phyloP scores from a whole-genome alignment of 169 alveolate genomes.

The Sarcocystis neurona region DNA sequence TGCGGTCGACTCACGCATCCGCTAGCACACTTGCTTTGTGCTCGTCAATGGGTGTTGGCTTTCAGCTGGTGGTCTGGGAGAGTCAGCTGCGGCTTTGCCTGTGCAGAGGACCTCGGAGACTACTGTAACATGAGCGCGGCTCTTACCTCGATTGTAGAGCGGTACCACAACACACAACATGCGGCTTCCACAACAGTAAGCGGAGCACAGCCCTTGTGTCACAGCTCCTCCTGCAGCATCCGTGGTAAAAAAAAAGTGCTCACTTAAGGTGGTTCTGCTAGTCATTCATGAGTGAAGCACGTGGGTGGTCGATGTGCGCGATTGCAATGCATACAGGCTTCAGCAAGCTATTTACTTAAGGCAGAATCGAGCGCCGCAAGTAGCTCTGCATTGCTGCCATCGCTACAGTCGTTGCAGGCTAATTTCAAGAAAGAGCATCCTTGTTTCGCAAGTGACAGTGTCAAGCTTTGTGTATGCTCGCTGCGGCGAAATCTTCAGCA shows the following conservation, averaged over 20 bases:
- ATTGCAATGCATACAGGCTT: slow-evolving; percentile 22
- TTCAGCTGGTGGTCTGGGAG: slow-evolving; percentile 31
- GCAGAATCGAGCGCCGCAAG: neutral
- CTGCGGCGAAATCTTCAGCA: slow-evolving; percentile 17
- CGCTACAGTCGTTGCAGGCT: neutral
- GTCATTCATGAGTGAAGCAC: no score
- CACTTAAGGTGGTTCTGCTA: no score
- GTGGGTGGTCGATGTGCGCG: no score
- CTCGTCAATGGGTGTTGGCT: neutral
- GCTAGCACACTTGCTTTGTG: neutral
- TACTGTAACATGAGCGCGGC: slow-evolving; percentile 37
- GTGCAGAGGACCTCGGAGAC: slow-evolving; percentile 30
- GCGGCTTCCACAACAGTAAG: neutral
- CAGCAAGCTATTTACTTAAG: neutral
- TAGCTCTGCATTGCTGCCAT: slow-evolving; percentile 1
- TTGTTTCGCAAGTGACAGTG: neutral
- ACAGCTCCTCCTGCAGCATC: neutral
- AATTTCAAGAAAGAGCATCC: neutral
- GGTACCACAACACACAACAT: neutral
- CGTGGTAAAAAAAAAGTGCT: no score
- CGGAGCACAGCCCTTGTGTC: no score
- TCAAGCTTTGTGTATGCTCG: slow-evolving; percentile 31
- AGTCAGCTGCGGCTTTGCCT: slow-evolving; percentile 33
- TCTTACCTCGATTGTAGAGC: neutral
- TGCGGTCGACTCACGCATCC: no score